Conservation (phyloP, 1,284 basidiomycete genomes). For the Anthracocystis panici-leucophaei region DNA sequence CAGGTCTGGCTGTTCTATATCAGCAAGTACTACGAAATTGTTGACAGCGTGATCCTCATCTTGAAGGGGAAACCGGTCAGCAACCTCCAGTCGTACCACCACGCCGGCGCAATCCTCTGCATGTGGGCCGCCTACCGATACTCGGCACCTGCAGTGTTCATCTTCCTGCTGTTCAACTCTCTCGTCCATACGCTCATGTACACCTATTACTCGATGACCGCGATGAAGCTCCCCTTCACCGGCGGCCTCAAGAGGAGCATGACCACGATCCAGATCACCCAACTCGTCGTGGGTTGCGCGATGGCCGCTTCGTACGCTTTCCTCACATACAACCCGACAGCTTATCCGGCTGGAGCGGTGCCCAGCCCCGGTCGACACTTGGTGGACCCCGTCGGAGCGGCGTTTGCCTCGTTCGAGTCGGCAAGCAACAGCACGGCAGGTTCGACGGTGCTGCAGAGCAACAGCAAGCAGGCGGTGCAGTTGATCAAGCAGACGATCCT, state of each 20-base stretch:
- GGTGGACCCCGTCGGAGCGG: constrained; percentile 29
- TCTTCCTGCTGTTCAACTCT: constrained; percentile 56
- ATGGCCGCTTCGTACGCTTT: constrained; percentile 48
- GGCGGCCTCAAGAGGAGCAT: constrained; percentile 63
- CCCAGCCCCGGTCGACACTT: constrained; percentile 44
- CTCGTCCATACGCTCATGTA: constrained; percentile 59
- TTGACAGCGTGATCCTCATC: constrained; percentile 69
- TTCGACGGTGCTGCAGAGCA: constrained; percentile 3
- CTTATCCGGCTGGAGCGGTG: constrained; percentile 39
- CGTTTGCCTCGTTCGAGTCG: constrained; percentile 17
- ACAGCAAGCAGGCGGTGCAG: constrained; percentile 28
- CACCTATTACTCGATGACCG: constrained; percentile 66
- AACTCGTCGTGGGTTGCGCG: constrained; percentile 54
- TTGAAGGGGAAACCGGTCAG: constrained; percentile 69
- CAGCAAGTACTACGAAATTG: constrained; percentile 69
- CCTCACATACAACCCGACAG: constrained; percentile 42
- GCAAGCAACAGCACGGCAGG: constrained; percentile 11
- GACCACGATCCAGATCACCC: constrained; percentile 64
- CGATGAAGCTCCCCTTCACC: constrained; percentile 66
- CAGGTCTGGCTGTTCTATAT: constrained; percentile 69
- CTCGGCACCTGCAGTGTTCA: constrained; percentile 54
- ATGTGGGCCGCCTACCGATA: constrained; percentile 69
- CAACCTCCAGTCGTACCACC: constrained; percentile 61
- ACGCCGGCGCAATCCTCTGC: constrained; percentile 65
- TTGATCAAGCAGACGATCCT: constrained; percentile 31